These are phyloP conservation scores for Novymonas esmeraldas DNA, from an alignment of 208 protist genomes.

Conservation along the genomic window DNA sequence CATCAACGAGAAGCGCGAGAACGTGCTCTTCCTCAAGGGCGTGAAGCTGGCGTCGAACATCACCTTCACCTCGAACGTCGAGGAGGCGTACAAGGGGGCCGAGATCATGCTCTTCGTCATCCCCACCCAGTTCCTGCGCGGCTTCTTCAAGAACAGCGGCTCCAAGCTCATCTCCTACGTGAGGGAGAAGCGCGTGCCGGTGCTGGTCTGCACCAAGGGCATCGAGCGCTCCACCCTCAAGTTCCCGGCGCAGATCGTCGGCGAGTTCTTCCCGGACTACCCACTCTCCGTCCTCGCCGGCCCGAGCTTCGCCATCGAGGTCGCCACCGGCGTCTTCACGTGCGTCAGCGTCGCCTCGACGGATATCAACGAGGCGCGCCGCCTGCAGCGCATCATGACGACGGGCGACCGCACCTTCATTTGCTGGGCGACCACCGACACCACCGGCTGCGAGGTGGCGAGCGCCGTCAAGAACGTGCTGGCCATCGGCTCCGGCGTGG, in stretches of 20 bases:
- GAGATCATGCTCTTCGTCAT: constrained; percentile 87
- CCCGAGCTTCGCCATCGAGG: constrained; percentile 90
- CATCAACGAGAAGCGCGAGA: constrained; percentile 79
- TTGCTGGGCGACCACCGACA: constrained; percentile 84
- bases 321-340: constrained; percentile 80
- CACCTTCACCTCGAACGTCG: constrained; percentile 58
- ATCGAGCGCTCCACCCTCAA: constrained; percentile 82
- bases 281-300: constrained; percentile 79
- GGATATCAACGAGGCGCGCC: constrained; percentile 59
- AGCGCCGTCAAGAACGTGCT: constrained; percentile 94
- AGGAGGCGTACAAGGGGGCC: constrained; percentile 46
- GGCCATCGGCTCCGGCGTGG: constrained; percentile 81
- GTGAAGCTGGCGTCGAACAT: constrained; percentile 65
- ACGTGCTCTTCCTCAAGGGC: constrained; percentile 78
- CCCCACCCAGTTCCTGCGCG: constrained; percentile 86
- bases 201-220: constrained; percentile 84
- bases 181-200: constrained; percentile 44
- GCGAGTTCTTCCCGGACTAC: constrained; percentile 65
- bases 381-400: constrained; percentile 81
- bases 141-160: constrained; percentile 67
- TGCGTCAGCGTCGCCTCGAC: constrained; percentile 67
- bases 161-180: constrained; percentile 43
- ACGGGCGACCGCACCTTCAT: constrained; percentile 72
- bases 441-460: constrained; percentile 85
- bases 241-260: constrained; percentile 82